Evolutionary conservation across 139 green algal genomes (phyloP).

Genomic region (Picochlorum costavermella): DNA sequence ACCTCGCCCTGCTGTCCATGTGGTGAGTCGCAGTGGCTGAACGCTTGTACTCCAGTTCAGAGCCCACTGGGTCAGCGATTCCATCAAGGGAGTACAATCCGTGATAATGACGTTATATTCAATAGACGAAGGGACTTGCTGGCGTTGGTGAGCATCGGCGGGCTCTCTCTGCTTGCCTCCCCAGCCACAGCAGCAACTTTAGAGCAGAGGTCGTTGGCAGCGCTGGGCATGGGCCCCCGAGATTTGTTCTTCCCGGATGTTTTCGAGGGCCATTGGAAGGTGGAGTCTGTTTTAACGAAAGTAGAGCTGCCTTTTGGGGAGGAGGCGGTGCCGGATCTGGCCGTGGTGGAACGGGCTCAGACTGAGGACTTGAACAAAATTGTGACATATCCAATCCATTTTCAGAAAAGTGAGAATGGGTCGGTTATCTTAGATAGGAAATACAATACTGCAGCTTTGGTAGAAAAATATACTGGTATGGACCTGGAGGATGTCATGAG

Average conservation of each 20-base stretch:
- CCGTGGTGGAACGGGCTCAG: constrained; percentile 41
- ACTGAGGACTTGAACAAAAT: constrained; percentile 39
- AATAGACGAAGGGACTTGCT: no score
- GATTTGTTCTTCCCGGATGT: constrained; percentile 48
- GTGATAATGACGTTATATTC: no score
- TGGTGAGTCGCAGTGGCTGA: no score
- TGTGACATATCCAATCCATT: constrained; percentile 37
- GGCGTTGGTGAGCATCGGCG: no score
- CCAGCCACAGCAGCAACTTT: no score
- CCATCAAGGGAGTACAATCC: no score
- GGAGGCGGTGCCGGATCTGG: constrained; percentile 51
- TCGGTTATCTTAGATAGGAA: constrained; percentile 60
- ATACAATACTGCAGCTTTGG: constrained; percentile 65
- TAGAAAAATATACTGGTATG: constrained; percentile 44
- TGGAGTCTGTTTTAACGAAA: constrained; percentile 40
- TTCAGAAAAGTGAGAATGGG: constrained; percentile 37
- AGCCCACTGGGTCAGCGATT: no score
- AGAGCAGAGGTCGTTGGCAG: no score
- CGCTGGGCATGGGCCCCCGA: constrained; percentile 39
- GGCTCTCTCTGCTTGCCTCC: no score
- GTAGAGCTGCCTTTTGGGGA: constrained; percentile 60
- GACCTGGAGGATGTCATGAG: constrained; percentile 9
- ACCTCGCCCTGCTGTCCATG: no score
- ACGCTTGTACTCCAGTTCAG: no score
- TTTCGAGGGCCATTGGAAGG: constrained; percentile 50